A percentile compares a stretch with the other conserved stretches of the same genome.
phyloP scores from a whole-genome alignment of 164 flowering plant genomes.

The Warburgia ugandensis region DNA sequence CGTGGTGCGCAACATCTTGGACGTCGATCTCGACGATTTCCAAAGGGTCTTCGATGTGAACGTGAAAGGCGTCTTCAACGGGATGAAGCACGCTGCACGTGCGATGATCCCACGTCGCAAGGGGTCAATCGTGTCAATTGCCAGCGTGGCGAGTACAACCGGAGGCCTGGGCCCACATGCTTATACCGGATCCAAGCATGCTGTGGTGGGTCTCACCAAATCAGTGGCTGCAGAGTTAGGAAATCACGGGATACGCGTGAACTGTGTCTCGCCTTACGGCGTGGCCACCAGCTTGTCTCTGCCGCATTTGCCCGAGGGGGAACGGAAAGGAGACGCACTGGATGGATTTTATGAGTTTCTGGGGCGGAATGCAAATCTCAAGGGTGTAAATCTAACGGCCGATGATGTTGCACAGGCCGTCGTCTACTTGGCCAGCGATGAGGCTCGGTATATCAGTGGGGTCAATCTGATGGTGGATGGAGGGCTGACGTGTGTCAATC shows the following conservation, averaged over 20 bases:
- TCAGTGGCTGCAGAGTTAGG: slow-evolving; percentile 86
- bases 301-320: slow-evolving; percentile 68
- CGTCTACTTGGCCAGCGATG: slow-evolving; percentile 71
- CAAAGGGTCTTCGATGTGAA: slow-evolving; percentile 63
- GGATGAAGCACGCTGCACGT: slow-evolving; percentile 93
- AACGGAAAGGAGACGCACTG: slow-evolving; percentile 48
- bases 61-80: slow-evolving; percentile 69
- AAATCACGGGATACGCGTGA: slow-evolving; percentile 67
- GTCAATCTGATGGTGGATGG: slow-evolving; percentile 80
- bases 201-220: slow-evolving; percentile 68
- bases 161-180: slow-evolving; percentile 79
- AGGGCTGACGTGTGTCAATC: slow-evolving; percentile 56
- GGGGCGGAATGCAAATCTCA: slow-evolving; percentile 41
- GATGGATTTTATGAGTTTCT: slow-evolving; percentile 39
- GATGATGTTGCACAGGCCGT: slow-evolving; percentile 79
- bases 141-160: slow-evolving; percentile 45
- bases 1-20: slow-evolving; percentile 48
- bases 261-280: slow-evolving; percentile 87
- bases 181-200: slow-evolving; percentile 80
- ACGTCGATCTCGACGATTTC: slow-evolving; percentile 39
- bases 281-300: slow-evolving; percentile 44
- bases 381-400: slow-evolving; percentile 50
- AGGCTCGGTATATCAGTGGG: slow-evolving; percentile 76
- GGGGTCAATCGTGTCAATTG: slow-evolving; percentile 56
- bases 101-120: slow-evolving; percentile 63